Evolutionary conservation across 164 flowering plant genomes (phyloP).

Genomic region (Houttuynia cordata): DNA sequence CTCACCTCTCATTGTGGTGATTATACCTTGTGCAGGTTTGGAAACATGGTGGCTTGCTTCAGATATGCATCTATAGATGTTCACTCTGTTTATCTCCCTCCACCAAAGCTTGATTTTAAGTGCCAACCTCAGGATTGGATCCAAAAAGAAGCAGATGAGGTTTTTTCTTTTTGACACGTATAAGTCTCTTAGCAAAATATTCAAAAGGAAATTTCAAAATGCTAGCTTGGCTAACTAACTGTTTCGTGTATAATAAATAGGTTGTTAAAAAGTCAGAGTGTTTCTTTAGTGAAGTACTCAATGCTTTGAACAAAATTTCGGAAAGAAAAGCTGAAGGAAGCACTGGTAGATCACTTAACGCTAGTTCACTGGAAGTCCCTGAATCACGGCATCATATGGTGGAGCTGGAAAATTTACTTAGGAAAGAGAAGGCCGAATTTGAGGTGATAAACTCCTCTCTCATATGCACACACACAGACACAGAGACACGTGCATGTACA

Average conservation of each 20-base stretch:
- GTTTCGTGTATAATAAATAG: conserved; percentile 26
- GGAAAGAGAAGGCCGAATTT: conserved; percentile 67
- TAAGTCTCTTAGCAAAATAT: not conserved
- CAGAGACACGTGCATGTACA: no score
- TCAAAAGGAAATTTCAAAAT: not conserved
- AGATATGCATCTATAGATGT: conserved; percentile 95
- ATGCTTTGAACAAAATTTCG: conserved; percentile 47
- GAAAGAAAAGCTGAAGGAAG: conserved; percentile 29
- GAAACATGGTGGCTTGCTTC: conserved; percentile 97
- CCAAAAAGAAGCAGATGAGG: conserved; percentile 71
- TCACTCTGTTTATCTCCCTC: conserved; percentile 86
- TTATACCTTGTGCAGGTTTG: conserved; percentile 45
- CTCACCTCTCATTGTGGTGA: not conserved
- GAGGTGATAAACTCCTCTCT: conserved; percentile 39
- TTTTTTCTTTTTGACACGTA: not conserved
- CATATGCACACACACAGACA: no score
- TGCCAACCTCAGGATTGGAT: conserved; percentile 77
- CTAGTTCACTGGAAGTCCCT: conserved; percentile 16
- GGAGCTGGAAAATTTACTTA: conserved; percentile 56
- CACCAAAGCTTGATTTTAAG: conserved; percentile 64
- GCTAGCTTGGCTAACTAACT: conserved; percentile 1
- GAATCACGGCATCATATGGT: conserved; percentile 44
- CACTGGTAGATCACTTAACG: conserved; percentile 2
- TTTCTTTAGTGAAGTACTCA: conserved; percentile 69
- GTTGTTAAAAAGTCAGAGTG: conserved; percentile 51